These are phyloP conservation scores for Epicoccum sorghinum DNA, from an alignment of 2,329 filamentous ascomycete genomes.

Conservation along the genomic window DNA sequence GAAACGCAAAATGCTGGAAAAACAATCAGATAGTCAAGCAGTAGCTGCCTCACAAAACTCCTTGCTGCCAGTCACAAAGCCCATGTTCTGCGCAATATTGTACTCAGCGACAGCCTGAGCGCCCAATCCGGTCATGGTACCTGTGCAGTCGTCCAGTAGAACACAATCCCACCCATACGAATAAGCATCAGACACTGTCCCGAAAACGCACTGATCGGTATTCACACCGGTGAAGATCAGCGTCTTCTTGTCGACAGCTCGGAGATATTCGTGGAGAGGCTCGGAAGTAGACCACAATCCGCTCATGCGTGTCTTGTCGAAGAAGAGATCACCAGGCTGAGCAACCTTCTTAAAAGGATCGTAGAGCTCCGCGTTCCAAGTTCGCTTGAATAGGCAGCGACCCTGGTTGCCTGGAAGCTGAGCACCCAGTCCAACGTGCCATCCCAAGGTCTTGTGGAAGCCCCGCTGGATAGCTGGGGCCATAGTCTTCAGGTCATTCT, in stretches of 20 bases:
- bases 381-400: constrained; percentile 50
- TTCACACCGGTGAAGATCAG: constrained; percentile 52
- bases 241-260: constrained; percentile 50
- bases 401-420: constrained; percentile 47
- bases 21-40: constrained; percentile 6
- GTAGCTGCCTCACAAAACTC: constrained; percentile 33
- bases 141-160: constrained; percentile 49
- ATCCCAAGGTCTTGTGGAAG: constrained; percentile 50
- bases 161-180: constrained; percentile 52
- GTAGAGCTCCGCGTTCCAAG: constrained; percentile 53
- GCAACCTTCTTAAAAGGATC: constrained; percentile 47
- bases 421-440: constrained; percentile 50
- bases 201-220: constrained; percentile 52
- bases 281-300: constrained; percentile 50
- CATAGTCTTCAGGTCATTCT: constrained; percentile 48
- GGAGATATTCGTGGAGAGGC: constrained; percentile 50
- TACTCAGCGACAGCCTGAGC: constrained; percentile 50
- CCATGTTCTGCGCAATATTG: constrained; percentile 52
- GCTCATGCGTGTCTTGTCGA: constrained; percentile 53
- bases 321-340: constrained; percentile 49
- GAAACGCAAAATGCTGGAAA: constrained; percentile 1
- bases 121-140: constrained; percentile 49
- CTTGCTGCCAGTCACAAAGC: constrained; percentile 49
- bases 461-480: constrained; percentile 51
- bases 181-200: constrained; percentile 51